Conservation (phyloP, 2,329 filamentous ascomycete genomes). For the Alternaria arbusti region DNA sequence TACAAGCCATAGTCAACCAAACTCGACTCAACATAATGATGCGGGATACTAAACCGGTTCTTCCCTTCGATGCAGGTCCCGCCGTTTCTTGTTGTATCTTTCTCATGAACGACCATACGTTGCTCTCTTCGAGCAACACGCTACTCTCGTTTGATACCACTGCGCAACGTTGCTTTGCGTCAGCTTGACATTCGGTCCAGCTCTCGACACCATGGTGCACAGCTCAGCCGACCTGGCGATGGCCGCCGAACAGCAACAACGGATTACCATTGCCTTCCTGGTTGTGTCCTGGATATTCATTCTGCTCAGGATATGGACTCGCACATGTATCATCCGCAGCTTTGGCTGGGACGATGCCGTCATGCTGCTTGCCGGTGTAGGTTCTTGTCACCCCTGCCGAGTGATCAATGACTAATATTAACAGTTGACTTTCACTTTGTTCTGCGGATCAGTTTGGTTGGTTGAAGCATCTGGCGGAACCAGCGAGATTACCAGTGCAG, state of each 20-base stretch:
- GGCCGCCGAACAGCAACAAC: conserved; percentile 29
- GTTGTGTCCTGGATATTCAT: conserved; percentile 48
- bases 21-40: neutral
- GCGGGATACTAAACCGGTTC: neutral
- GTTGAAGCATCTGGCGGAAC: conserved; percentile 42
- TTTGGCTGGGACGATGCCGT: conserved; percentile 55
- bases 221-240: conserved; percentile 19
- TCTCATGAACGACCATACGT: neutral
- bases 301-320: conserved; percentile 49
- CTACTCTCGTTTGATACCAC: conserved; percentile 8
- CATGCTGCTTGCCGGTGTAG: conserved; percentile 50
- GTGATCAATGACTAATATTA: conserved; percentile 1
- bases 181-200: neutral
- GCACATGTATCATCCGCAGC: conserved; percentile 46
- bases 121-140: neutral
- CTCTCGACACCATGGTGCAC: conserved; percentile 11
- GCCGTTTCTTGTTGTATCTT: neutral
- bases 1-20: neutral
- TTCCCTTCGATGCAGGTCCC: neutral
- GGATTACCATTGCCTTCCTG: conserved; percentile 46
- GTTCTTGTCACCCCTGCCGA: neutral
- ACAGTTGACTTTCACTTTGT: conserved; percentile 45
- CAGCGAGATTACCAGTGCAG: conserved; percentile 35
- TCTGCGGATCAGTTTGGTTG: conserved; percentile 35
- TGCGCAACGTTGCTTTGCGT: conserved; percentile 12